Base-by-base conservation (phyloP, 495 filamentous ascomycete genomes). In the Podospora comata region DNA sequence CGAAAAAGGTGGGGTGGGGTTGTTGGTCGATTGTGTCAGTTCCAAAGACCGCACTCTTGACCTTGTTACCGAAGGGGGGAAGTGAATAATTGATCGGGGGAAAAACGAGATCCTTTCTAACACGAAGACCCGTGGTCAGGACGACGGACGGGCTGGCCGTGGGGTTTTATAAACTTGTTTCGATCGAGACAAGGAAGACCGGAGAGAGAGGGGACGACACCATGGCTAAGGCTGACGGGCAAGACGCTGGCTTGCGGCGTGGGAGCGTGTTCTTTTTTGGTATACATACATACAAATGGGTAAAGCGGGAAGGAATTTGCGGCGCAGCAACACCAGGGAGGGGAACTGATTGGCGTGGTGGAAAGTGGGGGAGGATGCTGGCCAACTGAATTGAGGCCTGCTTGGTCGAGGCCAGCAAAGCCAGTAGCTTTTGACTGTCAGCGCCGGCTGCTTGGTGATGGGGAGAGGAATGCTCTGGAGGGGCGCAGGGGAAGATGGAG, bases 351-450 rank as follows among this genome's bases (percentile, higher is more conserved):
- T 28, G n/a, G 39, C 26, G 39, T 7, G 34, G 28, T 55, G 23
- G 55, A 18, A 20, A 65, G 44, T 28, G 23, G 34, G 23, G 64
- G 53, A 62, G 23, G 11, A 62, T 18, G 26, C 23, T 13, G 63
- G 16, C 63, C 63, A 66, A 69, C 67, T 55, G 59, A 54, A 53
- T 3, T 66, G 56, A 57, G 53, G 63, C 65, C 64, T 48, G 39
- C 9, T 48, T 48, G 7, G 15, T 3, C 0, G 39, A 16, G 3
- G 39, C 39, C 39, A 13, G 39, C 39, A 0, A 48, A 13, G 18
- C 39, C 39, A 11, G 39, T 5, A 1, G 39, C 15, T 53, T 59
- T 66, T 20, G 15, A n/a, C 23, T 23, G 55, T 30, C 67, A 16
- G 57, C 27, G 48, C 57, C 63, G 30, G 4, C 54, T 48, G 39